Evolutionary conservation across 345 rosid genomes (phyloP).

Genomic region (Excoecaria agallocha): DNA sequence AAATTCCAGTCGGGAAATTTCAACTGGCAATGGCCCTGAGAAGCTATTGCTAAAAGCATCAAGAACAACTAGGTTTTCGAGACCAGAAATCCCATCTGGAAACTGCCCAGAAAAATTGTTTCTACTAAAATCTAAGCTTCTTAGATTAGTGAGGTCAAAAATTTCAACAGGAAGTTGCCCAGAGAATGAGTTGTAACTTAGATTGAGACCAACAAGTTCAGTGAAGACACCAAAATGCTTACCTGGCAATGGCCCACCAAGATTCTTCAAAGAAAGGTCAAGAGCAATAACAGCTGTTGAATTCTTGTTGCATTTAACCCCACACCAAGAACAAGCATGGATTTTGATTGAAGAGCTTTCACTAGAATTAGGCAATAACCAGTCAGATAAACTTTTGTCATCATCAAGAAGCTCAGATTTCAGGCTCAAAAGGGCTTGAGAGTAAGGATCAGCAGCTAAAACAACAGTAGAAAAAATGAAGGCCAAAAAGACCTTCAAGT

Average conservation of each 20-base stretch:
- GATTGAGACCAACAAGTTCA: constrained; percentile 72
- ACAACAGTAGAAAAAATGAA: constrained; percentile 21
- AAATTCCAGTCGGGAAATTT: constrained; percentile 47
- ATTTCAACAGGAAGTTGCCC: constrained; percentile 59
- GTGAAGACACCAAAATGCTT: constrained; percentile 51
- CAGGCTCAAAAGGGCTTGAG: constrained; percentile 62
- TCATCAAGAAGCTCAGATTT: constrained; percentile 64
- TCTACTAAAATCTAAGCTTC: constrained; percentile 73
- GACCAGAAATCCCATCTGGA: constrained; percentile 49
- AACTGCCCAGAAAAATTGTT: constrained; percentile 80
- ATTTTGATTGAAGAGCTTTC: constrained; percentile 30
- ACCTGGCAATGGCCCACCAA: constrained; percentile 57
- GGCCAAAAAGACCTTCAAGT: constrained; percentile 31
- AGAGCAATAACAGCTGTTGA: constrained; percentile 53
- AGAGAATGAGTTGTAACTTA: constrained; percentile 75
- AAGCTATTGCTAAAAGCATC: constrained; percentile 93
- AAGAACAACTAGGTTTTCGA: constrained; percentile 50
- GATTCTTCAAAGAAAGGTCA: constrained; percentile 61
- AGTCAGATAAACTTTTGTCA: constrained; percentile 49
- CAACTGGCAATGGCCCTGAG: constrained; percentile 67
- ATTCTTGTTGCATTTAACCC: constrained; percentile 63
- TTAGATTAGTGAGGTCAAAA: constrained; percentile 50
- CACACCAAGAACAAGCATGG: constrained; percentile 78
- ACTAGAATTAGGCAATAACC: constrained; percentile 46
- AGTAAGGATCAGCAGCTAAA: constrained; percentile 50